Evolutionary conservation across 78 protist genomes (phyloP).

Genomic region (Protostelium mycophagum): DNA sequence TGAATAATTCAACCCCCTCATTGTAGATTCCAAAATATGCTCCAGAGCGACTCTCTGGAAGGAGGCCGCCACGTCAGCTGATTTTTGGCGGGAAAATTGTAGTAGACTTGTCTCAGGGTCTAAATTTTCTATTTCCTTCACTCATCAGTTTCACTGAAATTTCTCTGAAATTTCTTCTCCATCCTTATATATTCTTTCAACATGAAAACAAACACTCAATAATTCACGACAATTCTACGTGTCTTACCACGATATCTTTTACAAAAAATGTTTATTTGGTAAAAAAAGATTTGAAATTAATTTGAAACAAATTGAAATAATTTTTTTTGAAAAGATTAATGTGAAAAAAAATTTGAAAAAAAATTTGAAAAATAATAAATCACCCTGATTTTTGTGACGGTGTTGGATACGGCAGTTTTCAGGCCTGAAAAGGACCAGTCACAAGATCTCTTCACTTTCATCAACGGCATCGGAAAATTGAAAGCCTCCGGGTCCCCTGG

Average conservation of each 20-base stretch:
- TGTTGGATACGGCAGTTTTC: slow-evolving; percentile 23
- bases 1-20: slow-evolving; percentile 33
- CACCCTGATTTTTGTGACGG: no score
- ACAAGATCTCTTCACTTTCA: slow-evolving; percentile 20
- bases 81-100: not conserved
- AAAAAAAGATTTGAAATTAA: no score
- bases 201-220: not conserved
- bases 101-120: not conserved
- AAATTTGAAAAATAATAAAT: no score
- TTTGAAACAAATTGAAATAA: no score
- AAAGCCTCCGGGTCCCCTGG: slow-evolving; percentile 12
- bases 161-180: not conserved
- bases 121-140: not conserved
- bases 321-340: no score
- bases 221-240: no score
- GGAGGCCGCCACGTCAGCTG: slow-evolving; percentile 58
- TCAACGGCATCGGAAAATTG: slow-evolving; percentile 19
- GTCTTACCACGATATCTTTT: no score
- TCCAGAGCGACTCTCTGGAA: slow-evolving; percentile 52
- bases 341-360: no score
- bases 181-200: not conserved
- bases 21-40: slow-evolving; percentile 40
- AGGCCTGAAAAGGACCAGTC: slow-evolving; percentile 65
- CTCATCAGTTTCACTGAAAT: not conserved
- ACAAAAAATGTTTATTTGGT: no score